Evolutionary conservation across 305 asterid genomes (phyloP).

Genomic region (Petunia hybrid): DNA sequence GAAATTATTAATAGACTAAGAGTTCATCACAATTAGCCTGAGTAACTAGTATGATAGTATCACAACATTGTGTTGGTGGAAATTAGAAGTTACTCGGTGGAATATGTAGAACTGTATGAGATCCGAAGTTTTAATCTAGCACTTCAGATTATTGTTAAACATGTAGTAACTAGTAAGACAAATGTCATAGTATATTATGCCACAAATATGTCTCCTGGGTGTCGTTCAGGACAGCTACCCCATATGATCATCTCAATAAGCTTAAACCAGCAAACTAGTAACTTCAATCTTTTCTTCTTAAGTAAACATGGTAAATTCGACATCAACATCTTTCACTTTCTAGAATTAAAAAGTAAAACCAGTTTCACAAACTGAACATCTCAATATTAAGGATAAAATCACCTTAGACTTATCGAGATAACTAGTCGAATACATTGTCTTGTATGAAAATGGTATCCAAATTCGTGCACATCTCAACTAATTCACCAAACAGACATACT

Average conservation of each 20-base stretch:
- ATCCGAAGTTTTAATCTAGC: neutral
- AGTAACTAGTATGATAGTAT: neutral
- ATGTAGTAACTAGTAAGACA: neutral
- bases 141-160: neutral
- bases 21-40: neutral
- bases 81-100: too few relatives aligned
- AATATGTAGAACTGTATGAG: neutral
- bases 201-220: neutral
- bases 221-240: neutral
- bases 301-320: neutral
- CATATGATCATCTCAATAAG: neutral
- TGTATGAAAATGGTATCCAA: too few relatives aligned
- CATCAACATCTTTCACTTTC: too few relatives aligned
- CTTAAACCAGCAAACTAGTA: neutral
- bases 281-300: neutral
- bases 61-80: neutral
- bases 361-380: too few relatives aligned
- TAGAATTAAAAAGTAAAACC: too few relatives aligned
- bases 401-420: too few relatives aligned
- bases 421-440: too few relatives aligned
- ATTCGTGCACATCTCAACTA: neutral
- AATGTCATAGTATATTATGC: too few relatives aligned
- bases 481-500: constrained; percentile 12
- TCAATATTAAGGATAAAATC: too few relatives aligned
- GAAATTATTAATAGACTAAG: neutral